These are phyloP conservation scores for Usnea hakonensis DNA, from an alignment of 495 filamentous ascomycete genomes.

Conservation along the genomic window DNA sequence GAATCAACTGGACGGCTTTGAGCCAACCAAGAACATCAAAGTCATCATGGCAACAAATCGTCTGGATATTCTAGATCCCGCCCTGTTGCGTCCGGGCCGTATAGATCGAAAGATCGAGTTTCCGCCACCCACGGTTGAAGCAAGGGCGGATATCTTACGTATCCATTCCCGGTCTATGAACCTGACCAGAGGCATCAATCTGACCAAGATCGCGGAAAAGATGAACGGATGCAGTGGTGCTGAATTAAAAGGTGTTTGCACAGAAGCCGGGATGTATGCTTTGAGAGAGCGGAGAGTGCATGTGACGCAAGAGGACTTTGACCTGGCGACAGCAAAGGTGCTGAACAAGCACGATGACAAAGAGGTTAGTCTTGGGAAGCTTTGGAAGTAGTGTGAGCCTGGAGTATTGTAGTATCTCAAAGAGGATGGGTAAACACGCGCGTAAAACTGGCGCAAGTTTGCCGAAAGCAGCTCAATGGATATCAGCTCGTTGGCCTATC, in stretches of 20 bases:
- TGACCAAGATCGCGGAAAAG: slow-evolving; percentile 98
- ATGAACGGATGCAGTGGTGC: slow-evolving; percentile 99
- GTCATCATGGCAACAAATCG: slow-evolving; percentile 99
- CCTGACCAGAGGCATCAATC: slow-evolving; percentile 91
- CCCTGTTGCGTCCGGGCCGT: slow-evolving; percentile 83
- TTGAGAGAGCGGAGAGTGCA: slow-evolving; percentile 91
- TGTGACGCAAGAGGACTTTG: slow-evolving; percentile 98
- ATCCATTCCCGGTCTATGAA: slow-evolving; percentile 99
- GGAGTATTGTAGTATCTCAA: background rate
- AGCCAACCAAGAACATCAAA: slow-evolving; percentile 99
- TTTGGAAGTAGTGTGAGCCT: slow-evolving; percentile 67
- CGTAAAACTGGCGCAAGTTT: background rate
- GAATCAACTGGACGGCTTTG: slow-evolving; percentile 98
- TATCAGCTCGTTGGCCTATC: background rate
- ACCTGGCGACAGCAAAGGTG: slow-evolving; percentile 97
- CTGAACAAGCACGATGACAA: slow-evolving; percentile 99
- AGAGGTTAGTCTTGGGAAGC: slow-evolving; percentile 78
- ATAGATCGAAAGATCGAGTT: slow-evolving; percentile 99
- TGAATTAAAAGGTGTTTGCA: slow-evolving; percentile 95
- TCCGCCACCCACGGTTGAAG: slow-evolving; percentile 93
- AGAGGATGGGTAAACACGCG: background rate
- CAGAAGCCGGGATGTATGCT: slow-evolving; percentile 96
- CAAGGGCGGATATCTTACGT: slow-evolving; percentile 91
- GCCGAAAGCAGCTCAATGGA: background rate
- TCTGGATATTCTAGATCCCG: slow-evolving; percentile 93